phyloP scores from a whole-genome alignment of 2,329 filamentous ascomycete species.

The Scedosporium dehoogii region DNA sequence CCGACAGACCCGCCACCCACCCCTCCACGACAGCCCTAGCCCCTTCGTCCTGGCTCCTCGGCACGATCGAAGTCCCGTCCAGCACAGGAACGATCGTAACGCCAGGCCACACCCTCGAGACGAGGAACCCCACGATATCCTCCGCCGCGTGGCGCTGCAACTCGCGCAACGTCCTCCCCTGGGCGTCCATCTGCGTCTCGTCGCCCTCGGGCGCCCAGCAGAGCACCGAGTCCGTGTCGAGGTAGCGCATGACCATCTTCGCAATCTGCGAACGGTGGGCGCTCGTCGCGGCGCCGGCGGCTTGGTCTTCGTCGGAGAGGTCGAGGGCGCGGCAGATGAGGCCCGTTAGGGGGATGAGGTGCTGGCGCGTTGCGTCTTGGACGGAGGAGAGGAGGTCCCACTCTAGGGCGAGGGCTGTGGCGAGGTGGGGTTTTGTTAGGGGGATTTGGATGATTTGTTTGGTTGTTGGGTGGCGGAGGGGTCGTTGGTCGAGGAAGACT shows the following conservation, averaged over 20 bases:
- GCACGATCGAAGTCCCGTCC: conserved; percentile 67
- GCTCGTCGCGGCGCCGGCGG: conserved; percentile 16
- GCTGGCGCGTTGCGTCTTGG: conserved; percentile 74
- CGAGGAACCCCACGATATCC: conserved; percentile 63
- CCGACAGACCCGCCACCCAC: conserved; percentile 63
- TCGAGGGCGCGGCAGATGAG: conserved; percentile 76
- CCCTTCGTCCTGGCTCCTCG: conserved; percentile 58
- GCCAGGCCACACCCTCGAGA: conserved; percentile 71
- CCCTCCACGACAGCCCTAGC: conserved; percentile 68
- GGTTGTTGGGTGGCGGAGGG: conserved; percentile 66
- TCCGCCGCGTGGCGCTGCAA: conserved; percentile 61
- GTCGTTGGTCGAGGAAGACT: conserved; percentile 67
- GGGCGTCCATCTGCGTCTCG: conserved; percentile 26
- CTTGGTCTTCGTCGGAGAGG: conserved; percentile 54
- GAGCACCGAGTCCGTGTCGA: conserved; percentile 84
- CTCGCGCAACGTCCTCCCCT: conserved; percentile 48
- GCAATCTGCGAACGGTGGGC: conserved; percentile 56
- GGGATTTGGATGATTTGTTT: conserved; percentile 67
- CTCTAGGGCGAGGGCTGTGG: conserved; percentile 77
- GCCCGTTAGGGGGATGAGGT: conserved; percentile 85
- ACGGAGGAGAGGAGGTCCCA: conserved; percentile 81
- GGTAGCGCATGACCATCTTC: conserved; percentile 66
- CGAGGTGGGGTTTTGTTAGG: conserved; percentile 66
- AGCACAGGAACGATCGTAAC: conserved; percentile 70
- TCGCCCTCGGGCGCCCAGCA: conserved; percentile 66